Evolutionary conservation across 164 flowering plant genomes (phyloP).

Genomic region (Malania oleifera): DNA sequence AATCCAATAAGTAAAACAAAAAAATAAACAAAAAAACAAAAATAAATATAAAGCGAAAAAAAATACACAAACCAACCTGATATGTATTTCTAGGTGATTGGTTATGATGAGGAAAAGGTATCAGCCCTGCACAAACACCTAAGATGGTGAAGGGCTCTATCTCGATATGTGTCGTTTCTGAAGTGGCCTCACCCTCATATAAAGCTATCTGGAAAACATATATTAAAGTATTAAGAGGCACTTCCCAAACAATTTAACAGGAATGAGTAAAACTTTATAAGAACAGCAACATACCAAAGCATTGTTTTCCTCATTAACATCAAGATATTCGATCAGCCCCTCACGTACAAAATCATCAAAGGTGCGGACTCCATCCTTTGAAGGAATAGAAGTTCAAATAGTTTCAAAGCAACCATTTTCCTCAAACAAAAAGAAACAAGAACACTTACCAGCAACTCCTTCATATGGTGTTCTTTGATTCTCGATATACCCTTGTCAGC

Average conservation of each 20-base stretch:
- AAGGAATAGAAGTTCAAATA: conserved; percentile 9
- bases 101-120: conserved; percentile 95
- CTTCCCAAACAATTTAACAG: too few species aligned
- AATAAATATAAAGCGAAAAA: too few species aligned
- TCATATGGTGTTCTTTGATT: conserved; percentile 88
- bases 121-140: conserved; percentile 89
- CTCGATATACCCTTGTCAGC: conserved; percentile 90
- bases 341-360: conserved; percentile 82
- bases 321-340: conserved; percentile 93
- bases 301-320: conserved; percentile 98
- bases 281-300: conserved; percentile 59
- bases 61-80: conserved; percentile 48
- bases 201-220: conserved; percentile 62
- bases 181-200: conserved; percentile 69
- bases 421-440: not conserved
- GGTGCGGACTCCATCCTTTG: conserved; percentile 79
- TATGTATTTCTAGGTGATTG: conserved; percentile 99
- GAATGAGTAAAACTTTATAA: not conserved
- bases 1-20: not conserved
- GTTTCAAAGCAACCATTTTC: not conserved
- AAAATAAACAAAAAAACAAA: not conserved
- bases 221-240: not conserved
- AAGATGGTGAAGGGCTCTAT: conserved; percentile 95
- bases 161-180: conserved; percentile 86
- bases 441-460: conserved; percentile 61